A percentile compares a stretch with the other conserved stretches of the same genome.
These are phyloP conservation scores for Scheffersomyces parashehatae DNA, from an alignment of 1,139 yeast genomes.

Conservation along the genomic window DNA sequence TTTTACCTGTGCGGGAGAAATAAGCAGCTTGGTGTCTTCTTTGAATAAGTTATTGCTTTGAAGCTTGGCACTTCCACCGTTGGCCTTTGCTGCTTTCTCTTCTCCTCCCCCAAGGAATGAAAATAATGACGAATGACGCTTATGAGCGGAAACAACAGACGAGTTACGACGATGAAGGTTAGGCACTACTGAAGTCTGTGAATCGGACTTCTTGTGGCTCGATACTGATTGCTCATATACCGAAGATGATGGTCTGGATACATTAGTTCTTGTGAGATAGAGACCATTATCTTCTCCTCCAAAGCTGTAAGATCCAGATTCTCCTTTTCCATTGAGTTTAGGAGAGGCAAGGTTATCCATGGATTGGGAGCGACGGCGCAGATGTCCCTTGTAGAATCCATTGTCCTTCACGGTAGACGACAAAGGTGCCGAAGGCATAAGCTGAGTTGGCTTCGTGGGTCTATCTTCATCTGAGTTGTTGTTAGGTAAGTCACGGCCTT, in stretches of 20 bases:
- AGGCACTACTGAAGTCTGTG: slow-evolving; percentile 15
- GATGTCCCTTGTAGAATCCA: slow-evolving; percentile 24
- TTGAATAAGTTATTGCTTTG: slow-evolving; percentile 7
- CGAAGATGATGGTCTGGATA: slow-evolving; percentile 46
- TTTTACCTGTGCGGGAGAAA: slow-evolving; percentile 27
- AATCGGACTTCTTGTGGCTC: slow-evolving; percentile 28
- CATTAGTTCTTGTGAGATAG: slow-evolving; percentile 29
- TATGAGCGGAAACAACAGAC: slow-evolving; percentile 26
- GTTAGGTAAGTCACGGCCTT: not conserved
- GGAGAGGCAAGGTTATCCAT: slow-evolving; percentile 58
- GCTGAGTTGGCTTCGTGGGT: slow-evolving; percentile 7
- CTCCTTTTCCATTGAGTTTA: slow-evolving; percentile 64
- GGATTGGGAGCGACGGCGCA: slow-evolving; percentile 52
- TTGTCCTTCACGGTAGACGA: slow-evolving; percentile 4
- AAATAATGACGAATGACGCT: slow-evolving; percentile 49
- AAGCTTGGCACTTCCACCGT: slow-evolving; percentile 1
- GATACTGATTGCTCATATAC: slow-evolving; percentile 39
- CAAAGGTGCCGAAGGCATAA: slow-evolving; percentile 18
- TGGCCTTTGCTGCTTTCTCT: slow-evolving; percentile 8
- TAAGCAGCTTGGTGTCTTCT: slow-evolving; percentile 11
- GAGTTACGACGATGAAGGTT: slow-evolving; percentile 33
- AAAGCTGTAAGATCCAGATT: slow-evolving; percentile 40
- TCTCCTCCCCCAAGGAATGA: slow-evolving; percentile 39
- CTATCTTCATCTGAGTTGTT: slow-evolving; percentile 10
- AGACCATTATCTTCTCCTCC: slow-evolving; percentile 14